Evolutionary conservation across 495 filamentous ascomycete genomes (phyloP), one percentile per base, ranked within the genome.

Genomic region (Zalerion maritima): DNA sequence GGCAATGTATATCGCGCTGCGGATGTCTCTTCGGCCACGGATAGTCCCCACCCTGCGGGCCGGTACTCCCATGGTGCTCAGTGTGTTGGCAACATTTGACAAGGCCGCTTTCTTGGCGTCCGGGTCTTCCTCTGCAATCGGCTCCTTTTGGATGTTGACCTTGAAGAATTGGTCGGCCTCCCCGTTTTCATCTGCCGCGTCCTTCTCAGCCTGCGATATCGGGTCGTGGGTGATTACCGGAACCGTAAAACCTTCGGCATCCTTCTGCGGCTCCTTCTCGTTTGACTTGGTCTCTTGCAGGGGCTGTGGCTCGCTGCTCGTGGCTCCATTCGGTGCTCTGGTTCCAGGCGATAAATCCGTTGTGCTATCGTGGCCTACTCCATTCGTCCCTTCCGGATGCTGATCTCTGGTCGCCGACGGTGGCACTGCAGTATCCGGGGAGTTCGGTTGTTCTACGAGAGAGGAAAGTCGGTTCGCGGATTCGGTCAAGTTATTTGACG

Each of bases 61-160:
- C 10, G 75, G 72, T 24, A 70, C 42, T 41, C 61, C 65, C 65
- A 60, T 51, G 36, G 51, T 50, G 1, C 54, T 55, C 14, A 99
- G 58, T 7, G 82, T 81, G 44, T 80, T 85, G n/a, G 87, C 84
- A 43, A 94, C 83, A 39, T 78, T 86, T 24, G 85, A 81, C 45
- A 94, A 62, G 1, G 91, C 89, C 24, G 80, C 77, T 28, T 58
- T 54, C 51, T 89, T 75, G 2, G 82, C 82, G 49, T 92, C 83
- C 31, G 64, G 73, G 40, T 87, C 81, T 47, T 96, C 89, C 53
- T 97, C 89, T 13, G 75, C 74, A 32, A 99, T 91, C 1, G 92
- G 87, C 35, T 91, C 80, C 38, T 83, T 85, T 37, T 82, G 68
- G 38, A 99, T 99, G 35, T 77, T 89, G 15, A 99, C 58, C 49